Evolutionary conservation across 306 rosid genomes (phyloP), one percentile per base, ranked within the genome.

Genomic region (Prunus mume): DNA sequence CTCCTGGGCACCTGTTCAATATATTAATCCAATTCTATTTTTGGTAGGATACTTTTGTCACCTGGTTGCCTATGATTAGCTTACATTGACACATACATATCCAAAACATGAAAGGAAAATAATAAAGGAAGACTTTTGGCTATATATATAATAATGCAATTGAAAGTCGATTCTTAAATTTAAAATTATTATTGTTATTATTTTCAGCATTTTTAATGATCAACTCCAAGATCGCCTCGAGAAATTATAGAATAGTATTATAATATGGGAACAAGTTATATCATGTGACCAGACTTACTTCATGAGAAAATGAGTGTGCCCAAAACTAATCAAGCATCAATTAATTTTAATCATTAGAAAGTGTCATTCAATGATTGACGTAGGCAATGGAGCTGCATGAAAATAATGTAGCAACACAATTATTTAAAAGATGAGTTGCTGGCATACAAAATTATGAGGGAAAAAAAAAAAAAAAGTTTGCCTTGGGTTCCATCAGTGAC

Each of bases 371-470:
- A 56, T 66, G 63, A 79, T 73, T 73, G 50, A 65, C 28, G 30
- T 8, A 15, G 55, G 74, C 55, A 52, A 54, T 65, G 75, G 58
- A 52, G 69, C 77, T 65, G 78, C 47, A 84, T 66, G 83, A 62
- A 81, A 82, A 80, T 72, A 83, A 81, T 61, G 67, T 55, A 55
- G 10, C 76, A 76, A 68, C 76, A 52, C 56, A 47, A 80, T 76
- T 45, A 73, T 65, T 70, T 69, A 34, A 14, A 6, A 61, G 9
- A 52, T 43, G 17, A 58, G 32, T 47, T 17, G 74, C 30, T 60
- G 77, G 77, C 77, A 63, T 30, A 12, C 69, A 63, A 69, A 45
- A 63, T 76, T 76, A 55, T 22, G 27, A 27, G 12, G 17, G 2
- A 13, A 12, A 45, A 58, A 46, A 15, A 5, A 5, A 0, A 13